Evolutionary conservation across 2,329 filamentous ascomycete genomes (phyloP).

Genomic region (Fusarium equiseti): DNA sequence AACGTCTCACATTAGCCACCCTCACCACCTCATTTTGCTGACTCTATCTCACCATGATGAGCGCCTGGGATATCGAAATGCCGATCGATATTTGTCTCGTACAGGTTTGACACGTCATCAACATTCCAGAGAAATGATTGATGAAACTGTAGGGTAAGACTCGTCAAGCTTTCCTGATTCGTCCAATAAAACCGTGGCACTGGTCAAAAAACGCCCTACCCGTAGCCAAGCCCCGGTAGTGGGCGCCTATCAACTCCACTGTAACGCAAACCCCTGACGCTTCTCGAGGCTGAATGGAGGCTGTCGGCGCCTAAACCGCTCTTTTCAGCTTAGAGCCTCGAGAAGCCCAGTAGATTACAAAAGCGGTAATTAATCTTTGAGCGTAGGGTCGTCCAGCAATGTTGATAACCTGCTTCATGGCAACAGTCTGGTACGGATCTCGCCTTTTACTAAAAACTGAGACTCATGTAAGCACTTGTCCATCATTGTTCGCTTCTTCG

Average conservation of each 20-base stretch:
- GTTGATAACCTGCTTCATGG: neutral
- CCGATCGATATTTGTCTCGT: neutral
- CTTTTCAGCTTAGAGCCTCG: neutral
- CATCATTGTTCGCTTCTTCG: neutral
- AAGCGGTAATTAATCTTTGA: neutral
- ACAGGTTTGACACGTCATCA: neutral
- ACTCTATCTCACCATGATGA: neutral
- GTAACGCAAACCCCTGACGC: neutral
- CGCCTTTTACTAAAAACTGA: neutral
- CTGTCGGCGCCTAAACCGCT: neutral
- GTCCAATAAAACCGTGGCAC: neutral
- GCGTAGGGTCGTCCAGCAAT: neutral
- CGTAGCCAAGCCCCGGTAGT: constrained; percentile 14
- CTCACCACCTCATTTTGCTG: neutral
- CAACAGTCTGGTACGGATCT: neutral
- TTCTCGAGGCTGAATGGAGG: constrained; percentile 1
- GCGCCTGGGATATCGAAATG: neutral
- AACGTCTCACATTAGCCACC: neutral
- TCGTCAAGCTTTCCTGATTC: neutral
- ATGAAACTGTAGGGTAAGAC: constrained; percentile 1
- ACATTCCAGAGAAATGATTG: neutral
- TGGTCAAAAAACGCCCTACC: constrained; percentile 19
- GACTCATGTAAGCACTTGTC: constrained; percentile 5
- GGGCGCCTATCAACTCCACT: neutral
- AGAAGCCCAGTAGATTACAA: neutral